Conservation (phyloP, 1,139 yeast genomes). For the Yamadazyma siamensis region DNA sequence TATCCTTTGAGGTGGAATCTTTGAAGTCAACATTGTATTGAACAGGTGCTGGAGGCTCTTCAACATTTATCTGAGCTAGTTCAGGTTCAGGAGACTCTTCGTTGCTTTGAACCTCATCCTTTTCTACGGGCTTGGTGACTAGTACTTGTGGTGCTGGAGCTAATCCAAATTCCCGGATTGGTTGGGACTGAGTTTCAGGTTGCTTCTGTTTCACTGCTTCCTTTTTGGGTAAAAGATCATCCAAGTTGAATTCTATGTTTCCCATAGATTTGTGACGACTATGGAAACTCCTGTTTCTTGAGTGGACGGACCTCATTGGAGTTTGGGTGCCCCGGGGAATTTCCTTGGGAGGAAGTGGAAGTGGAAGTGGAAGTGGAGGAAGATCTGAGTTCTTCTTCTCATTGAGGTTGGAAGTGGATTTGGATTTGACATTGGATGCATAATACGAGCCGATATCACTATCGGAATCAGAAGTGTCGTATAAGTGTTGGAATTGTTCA, state of each 20-base stretch:
- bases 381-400: constrained; percentile 9
- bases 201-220: constrained; percentile 1
- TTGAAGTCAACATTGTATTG: constrained; percentile 42
- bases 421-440: constrained; percentile 13
- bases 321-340: constrained; percentile 20
- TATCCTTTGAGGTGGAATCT: constrained; percentile 21
- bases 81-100: constrained; percentile 2
- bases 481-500: constrained; percentile 24
- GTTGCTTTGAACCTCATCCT: constrained; percentile 1
- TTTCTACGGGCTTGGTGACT: constrained; percentile 1
- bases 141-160: constrained; percentile 4
- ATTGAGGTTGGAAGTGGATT: constrained; percentile 21
- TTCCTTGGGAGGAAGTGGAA: constrained; percentile 9
- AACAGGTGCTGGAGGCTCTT: constrained; percentile 39
- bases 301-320: constrained; percentile 21
- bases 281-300: constrained; percentile 19
- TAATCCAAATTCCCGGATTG: too few species aligned
- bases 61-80: constrained; percentile 21
- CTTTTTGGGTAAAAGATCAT: constrained; percentile 6
- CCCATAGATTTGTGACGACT: constrained; percentile 40
- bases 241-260: constrained; percentile 29
- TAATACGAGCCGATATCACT: constrained; percentile 22
- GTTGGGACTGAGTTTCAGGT: neutral
- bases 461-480: constrained; percentile 27
- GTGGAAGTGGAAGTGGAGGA: constrained; percentile 15